A percentile compares a stretch with the other conserved stretches of the same genome.
These are phyloP conservation scores for Patellifolia procumbens DNA, from an alignment of 179 eudicot species.

Conservation along the genomic window DNA sequence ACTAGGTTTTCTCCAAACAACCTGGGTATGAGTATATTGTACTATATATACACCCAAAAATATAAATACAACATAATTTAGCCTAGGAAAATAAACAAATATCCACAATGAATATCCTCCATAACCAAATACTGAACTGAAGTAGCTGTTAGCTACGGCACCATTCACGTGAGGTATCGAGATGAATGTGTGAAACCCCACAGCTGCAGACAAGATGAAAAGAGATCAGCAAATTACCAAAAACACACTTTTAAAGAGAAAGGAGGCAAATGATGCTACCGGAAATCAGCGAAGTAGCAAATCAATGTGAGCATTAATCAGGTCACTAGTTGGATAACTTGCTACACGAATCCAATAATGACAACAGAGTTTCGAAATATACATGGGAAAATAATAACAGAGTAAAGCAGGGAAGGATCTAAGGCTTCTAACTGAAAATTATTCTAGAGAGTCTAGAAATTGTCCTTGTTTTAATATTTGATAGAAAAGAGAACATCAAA, in stretches of 20 bases:
- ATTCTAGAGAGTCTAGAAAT: neutral
- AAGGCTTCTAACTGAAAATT: too few relatives aligned
- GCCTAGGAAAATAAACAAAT: neutral
- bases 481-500: neutral
- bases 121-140: slow-evolving; percentile 4
- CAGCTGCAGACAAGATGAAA: slow-evolving; percentile 52
- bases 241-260: neutral
- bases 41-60: slow-evolving; percentile 16
- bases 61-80: slow-evolving; percentile 3
- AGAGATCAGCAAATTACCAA: slow-evolving; percentile 5
- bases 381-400: neutral
- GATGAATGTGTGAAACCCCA: slow-evolving; percentile 93
- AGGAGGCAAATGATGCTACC: too few relatives aligned
- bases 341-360: neutral
- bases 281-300: too few relatives aligned
- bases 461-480: neutral
- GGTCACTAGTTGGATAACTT: neutral
- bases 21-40: slow-evolving; percentile 6
- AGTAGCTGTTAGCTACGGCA: neutral
- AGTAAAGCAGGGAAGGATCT: too few relatives aligned
- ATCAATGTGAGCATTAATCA: neutral
- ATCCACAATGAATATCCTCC: neutral
- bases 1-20: neutral
- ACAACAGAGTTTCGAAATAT: neutral
- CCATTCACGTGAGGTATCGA: slow-evolving; percentile 43